A percentile compares a stretch with the other conserved stretches of the same genome.
phyloP scores from a whole-genome alignment of 345 rosid genomes.

The Gossypium australe region DNA sequence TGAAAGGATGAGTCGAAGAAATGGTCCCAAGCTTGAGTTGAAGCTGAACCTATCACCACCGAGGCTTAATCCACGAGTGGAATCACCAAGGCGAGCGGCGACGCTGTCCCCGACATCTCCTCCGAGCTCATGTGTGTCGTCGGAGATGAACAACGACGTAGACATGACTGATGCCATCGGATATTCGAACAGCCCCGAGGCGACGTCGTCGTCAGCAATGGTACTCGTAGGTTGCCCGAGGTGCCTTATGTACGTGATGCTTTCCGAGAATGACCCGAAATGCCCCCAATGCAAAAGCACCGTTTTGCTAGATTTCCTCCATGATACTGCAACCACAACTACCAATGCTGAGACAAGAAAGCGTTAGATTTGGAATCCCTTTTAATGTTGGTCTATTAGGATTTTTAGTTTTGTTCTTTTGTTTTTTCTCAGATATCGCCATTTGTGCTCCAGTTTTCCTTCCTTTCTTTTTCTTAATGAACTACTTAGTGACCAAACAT shows the following conservation, averaged over 20 bases:
- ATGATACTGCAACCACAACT: constrained; percentile 28
- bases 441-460: constrained; percentile 44
- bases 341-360: constrained; percentile 31
- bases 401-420: constrained; percentile 7
- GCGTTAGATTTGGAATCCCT: constrained; percentile 13
- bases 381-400: constrained; percentile 14
- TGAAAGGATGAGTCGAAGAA: constrained; percentile 69
- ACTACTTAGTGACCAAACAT: neutral
- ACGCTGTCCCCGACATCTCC: constrained; percentile 75
- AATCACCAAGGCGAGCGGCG: constrained; percentile 57
- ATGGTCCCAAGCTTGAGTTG: constrained; percentile 70
- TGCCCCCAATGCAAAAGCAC: constrained; percentile 92
- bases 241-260: constrained; percentile 90
- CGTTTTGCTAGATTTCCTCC: constrained; percentile 74
- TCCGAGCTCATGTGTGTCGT: constrained; percentile 85
- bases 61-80: constrained; percentile 38
- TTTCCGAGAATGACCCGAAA: constrained; percentile 67
- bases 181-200: constrained; percentile 70
- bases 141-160: constrained; percentile 58
- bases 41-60: constrained; percentile 90
- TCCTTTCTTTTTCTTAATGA: constrained; percentile 8
- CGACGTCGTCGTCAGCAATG: constrained; percentile 68
- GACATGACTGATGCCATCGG: constrained; percentile 1
- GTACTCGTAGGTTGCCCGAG: constrained; percentile 91
- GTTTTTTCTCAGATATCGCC: constrained; percentile 35